Evolutionary conservation across 2,329 filamentous ascomycete genomes (phyloP), one percentile per base, ranked within the genome.

Genomic region (Phaeosphaeria sp.): DNA sequence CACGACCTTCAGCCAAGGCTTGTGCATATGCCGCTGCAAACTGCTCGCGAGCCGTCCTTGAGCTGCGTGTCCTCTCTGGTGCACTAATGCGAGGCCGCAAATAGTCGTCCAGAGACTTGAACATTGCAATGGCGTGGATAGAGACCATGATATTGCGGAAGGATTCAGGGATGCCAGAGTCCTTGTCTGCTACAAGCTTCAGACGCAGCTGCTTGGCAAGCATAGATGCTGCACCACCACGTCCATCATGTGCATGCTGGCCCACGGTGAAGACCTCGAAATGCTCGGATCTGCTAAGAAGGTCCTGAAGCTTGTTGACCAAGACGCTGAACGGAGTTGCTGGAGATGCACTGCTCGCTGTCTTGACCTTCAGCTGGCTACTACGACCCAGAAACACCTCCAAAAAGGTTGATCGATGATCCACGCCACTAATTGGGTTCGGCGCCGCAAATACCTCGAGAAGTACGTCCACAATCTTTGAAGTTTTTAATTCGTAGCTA

Each of bases 101-200:
- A 75, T 98, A 99, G 74, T 99, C 95, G 72, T 98, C 95, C 22
- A 99, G 81, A 0, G 94, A 91, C 76, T 97, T 98, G 82, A 99
- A 98, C 0, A 93, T 98, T 2, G 95, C 94, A 71, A 99, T 98
- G 17, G 95, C 95, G 75, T 99, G 95, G 56, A 99, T 99, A 0
- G 93, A 96, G 0, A 99, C 95, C 90, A 97, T 97, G 62, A 99
- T 96, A 66, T 94, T 97, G 21, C 91, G 87, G 73, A 96, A 98
- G 0, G 90, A 84, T 36, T 89, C 85, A 18, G 95, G 95, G 58
- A 99, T 95, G 49, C 95, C 91, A 0, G 93, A 94, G 47, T 93
- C 90, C 1, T 96, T 93, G 65, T 96, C 93, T 1, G 95, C 94
- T 39, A 93, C 86, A 33, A 99, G 83, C 67, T 92, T 93, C 46